Evolutionary conservation across 1,284 basidiomycete species (phyloP).

Genomic region (Meripilus lineatus): DNA sequence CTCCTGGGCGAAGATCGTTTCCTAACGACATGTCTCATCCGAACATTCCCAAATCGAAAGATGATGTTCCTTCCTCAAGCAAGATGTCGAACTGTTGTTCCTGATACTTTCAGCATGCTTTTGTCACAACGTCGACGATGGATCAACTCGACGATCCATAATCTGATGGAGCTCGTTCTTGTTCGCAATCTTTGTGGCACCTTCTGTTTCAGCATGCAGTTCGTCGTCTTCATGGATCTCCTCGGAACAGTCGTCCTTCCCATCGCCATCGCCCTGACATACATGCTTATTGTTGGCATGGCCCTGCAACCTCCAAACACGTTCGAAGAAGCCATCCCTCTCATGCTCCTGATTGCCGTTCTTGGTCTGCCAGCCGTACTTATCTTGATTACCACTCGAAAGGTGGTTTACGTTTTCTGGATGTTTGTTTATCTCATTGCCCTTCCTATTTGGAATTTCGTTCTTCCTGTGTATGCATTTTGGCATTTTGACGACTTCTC

Average conservation of each 20-base stretch:
- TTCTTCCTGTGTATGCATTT: constrained; percentile 92
- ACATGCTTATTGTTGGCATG: constrained; percentile 82
- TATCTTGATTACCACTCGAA: constrained; percentile 91
- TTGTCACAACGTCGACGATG: constrained; percentile 97
- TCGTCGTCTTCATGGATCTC: constrained; percentile 98
- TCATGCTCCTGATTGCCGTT: constrained; percentile 86
- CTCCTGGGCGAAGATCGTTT: constrained; percentile 98
- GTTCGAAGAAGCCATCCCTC: constrained; percentile 93
- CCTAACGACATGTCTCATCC: constrained; percentile 89
- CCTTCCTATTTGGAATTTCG: constrained; percentile 93
- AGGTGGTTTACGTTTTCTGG: constrained; percentile 96
- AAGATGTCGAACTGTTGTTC: constrained; percentile 91
- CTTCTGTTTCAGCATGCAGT: constrained; percentile 97
- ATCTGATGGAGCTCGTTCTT: constrained; percentile 97
- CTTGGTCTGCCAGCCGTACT: constrained; percentile 92
- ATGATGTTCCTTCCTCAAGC: constrained; percentile 99
- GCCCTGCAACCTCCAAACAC: constrained; percentile 76
- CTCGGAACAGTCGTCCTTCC: constrained; percentile 95
- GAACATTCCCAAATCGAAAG: constrained; percentile 97
- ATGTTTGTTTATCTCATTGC: constrained; percentile 94
- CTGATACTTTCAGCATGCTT: constrained; percentile 90
- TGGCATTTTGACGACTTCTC: constrained; percentile 99
- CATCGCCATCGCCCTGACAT: constrained; percentile 90
- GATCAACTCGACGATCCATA: constrained; percentile 99
- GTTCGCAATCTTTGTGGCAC: constrained; percentile 96